Base-by-base conservation (phyloP, 345 rosid genomes). In the Eucalyptus lansdowneana region DNA sequence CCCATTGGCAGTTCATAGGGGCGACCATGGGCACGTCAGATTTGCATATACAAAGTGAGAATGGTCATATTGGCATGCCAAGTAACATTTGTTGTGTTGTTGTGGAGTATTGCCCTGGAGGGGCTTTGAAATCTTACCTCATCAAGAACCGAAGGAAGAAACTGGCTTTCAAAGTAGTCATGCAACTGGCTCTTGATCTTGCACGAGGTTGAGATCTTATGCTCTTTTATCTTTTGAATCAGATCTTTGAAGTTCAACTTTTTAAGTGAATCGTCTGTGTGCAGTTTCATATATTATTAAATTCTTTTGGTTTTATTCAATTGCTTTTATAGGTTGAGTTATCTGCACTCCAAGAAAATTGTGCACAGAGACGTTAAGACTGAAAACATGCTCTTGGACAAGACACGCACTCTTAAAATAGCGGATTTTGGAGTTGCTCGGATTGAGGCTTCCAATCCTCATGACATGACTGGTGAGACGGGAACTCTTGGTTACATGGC, bases 401-500 rank as follows among this genome's bases (percentile, higher is more conserved):
- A 94, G 95, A 88, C 96, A 15, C 95, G 99, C 22, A 96, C 96
- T 3, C 93, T 98, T 44, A 97, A 98, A 92, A 97, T 98, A 90
- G 98, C 99, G 11, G 99, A 98, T 91, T 98, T 98, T 87, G 99
- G 99, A 31, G 99, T 98, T 90, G 99, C 99, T 87, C 97, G 99
- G 51, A 94, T 97, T 17, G 99, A 98, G 91, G 99, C 99, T 86
- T 98, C 99, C 50, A 97, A 98, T 90, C 98, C 99, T 91, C 95
- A 96, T 87, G 99, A 98, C 90, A 98, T 98, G 99, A 98, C 99
- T 86, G 99, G 99, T 76, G 99, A 98, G 93, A 98, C 99, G 17
- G 99, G 99, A 91, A 98, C 99, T 47, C 97, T 98, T 51, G 99
- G 99, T 86, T 98, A 98, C 94, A 97, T 98, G 99, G 99, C 99